These are phyloP conservation scores for Coelastrella sp. DNA, from an alignment of 139 green algal species.

Conservation along the genomic window DNA sequence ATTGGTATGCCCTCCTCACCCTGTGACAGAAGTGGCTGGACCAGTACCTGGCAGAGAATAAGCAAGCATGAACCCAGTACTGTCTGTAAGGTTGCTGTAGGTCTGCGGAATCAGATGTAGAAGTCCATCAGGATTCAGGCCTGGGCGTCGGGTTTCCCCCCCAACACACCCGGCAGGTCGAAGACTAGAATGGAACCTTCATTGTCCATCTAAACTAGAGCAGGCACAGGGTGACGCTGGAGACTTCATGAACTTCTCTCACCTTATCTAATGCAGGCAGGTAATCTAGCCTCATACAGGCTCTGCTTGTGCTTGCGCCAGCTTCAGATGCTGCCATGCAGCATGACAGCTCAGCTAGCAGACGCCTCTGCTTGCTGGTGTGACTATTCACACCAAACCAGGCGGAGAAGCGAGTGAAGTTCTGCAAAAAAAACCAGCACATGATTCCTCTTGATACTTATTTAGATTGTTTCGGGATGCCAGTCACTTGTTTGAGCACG, in stretches of 20 bases:
- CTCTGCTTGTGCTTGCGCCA: conserved; percentile 4
- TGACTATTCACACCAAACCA: conserved; percentile 93
- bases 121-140: no score
- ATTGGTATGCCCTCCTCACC: conserved; percentile 77
- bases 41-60: not conserved
- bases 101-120: no score
- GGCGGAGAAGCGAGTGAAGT: conserved; percentile 91
- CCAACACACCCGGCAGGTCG: no score
- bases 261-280: conserved; percentile 73
- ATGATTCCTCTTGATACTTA: not conserved
- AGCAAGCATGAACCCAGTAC: not conserved
- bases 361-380: conserved; percentile 87
- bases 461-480: not conserved
- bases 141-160: no score
- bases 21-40: conserved; percentile 26
- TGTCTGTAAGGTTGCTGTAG: no score
- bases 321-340: conserved; percentile 72
- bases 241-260: conserved; percentile 39
- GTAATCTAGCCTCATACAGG: conserved; percentile 82
- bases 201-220: no score
- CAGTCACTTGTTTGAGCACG: no score
- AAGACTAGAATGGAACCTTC: no score
- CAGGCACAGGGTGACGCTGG: no score
- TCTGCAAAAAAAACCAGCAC: conserved; percentile 56
- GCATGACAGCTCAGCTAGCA: conserved; percentile 91